Conservation (phyloP, 192 early-diverging fungal species). For the Linnemannia schmuckeri region DNA sequence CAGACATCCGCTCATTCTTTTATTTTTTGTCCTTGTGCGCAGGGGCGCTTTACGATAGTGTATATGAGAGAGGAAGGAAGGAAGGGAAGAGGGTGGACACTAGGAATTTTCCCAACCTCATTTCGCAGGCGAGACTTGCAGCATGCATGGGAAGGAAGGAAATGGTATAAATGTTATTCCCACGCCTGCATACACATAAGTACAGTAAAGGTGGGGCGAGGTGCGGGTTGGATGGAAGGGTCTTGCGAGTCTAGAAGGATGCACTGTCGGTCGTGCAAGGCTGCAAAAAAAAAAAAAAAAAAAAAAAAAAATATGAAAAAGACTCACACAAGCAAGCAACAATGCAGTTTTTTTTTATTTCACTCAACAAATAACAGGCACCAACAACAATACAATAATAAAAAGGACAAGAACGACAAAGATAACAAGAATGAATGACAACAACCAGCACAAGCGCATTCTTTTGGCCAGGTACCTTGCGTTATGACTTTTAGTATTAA, state of each 20-base stretch:
- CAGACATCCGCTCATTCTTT: not conserved
- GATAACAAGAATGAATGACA: no score
- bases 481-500: no score
- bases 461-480: no score
- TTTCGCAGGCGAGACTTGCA: slow-evolving; percentile 5
- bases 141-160: not conserved
- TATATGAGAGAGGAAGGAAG: no score
- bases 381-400: not conserved
- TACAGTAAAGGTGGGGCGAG: not conserved
- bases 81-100: not conserved
- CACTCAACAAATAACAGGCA: not conserved
- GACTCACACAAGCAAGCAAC: not conserved
- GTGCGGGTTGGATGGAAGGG: not conserved
- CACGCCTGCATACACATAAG: not conserved
- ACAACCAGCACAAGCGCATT: no score
- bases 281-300: not conserved
- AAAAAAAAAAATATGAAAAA: not conserved
- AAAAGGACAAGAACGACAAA: not conserved
- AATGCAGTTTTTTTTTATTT: slow-evolving; percentile 4
- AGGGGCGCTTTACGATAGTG: not conserved
- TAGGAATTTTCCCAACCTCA: slow-evolving; percentile 7
- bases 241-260: slow-evolving; percentile 6
- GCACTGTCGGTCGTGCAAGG: not conserved
- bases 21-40: not conserved
- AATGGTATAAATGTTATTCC: not conserved